phyloP scores from a whole-genome alignment of 306 rosid genomes.

The Cicer arietinum region DNA sequence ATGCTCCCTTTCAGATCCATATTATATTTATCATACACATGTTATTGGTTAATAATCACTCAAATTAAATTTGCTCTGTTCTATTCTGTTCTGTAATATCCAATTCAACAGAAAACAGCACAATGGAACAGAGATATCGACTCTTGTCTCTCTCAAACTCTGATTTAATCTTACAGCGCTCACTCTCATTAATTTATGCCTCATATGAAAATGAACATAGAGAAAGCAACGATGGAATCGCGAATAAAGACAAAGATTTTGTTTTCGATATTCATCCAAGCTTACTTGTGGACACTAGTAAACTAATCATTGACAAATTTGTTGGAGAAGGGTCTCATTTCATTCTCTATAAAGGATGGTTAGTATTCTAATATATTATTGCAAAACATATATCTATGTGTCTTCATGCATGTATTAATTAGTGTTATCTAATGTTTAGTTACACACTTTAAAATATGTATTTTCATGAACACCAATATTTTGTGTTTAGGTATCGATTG shows the following conservation, averaged over 20 bases:
- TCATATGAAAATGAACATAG: neutral
- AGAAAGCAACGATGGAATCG: neutral
- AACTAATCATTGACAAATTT: conserved; percentile 39
- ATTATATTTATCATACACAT: too few species aligned
- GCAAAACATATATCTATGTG: too few species aligned
- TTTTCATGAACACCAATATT: too few species aligned
- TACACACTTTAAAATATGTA: too few species aligned
- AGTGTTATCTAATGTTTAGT: too few species aligned
- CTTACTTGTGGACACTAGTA: conserved; percentile 44
- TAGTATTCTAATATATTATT: too few species aligned
- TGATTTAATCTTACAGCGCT: conserved; percentile 2
- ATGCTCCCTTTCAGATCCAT: too few species aligned
- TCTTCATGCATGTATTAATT: too few species aligned
- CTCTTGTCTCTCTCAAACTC: neutral
- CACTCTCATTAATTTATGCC: neutral
- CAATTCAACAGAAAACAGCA: neutral
- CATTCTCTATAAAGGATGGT: conserved; percentile 53
- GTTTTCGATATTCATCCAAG: conserved; percentile 48
- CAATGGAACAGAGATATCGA: conserved; percentile 45
- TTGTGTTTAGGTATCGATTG: conserved; percentile 51
- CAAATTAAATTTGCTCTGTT: too few species aligned
- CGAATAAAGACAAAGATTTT: conserved; percentile 25
- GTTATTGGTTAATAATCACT: too few species aligned
- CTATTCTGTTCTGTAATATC: too few species aligned
- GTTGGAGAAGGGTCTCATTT: conserved; percentile 52